phyloP scores from a whole-genome alignment of 305 asterid genomes.

The Caryopteris hybrid region DNA sequence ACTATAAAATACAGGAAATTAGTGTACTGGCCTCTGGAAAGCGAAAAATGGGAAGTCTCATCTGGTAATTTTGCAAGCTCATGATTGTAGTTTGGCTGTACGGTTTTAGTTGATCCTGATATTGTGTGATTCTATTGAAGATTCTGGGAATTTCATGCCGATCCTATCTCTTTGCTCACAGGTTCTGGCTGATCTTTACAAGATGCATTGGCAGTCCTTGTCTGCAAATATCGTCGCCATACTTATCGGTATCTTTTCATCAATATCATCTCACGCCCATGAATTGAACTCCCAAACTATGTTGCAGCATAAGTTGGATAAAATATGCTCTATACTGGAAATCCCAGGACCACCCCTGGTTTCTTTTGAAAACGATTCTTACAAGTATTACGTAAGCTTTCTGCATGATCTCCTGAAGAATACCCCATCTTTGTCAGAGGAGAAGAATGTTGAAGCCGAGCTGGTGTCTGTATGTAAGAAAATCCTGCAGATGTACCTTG shows the following conservation, averaged over 20 bases:
- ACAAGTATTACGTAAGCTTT: conserved; percentile 59
- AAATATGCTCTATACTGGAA: conserved; percentile 65
- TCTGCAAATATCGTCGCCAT: conserved; percentile 36
- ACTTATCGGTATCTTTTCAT: conserved; percentile 49
- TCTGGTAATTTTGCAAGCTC: too few species aligned
- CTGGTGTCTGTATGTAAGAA: conserved; percentile 67
- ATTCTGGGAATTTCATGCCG: conserved; percentile 3
- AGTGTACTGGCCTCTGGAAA: background rate
- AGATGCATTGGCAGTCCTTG: conserved; percentile 53
- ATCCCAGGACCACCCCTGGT: conserved; percentile 84
- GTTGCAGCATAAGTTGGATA: conserved; percentile 60
- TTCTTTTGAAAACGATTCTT: conserved; percentile 86
- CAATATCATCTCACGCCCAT: conserved; percentile 64
- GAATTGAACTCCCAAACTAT: conserved; percentile 56
- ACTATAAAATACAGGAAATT: background rate
- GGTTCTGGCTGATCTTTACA: conserved; percentile 86
- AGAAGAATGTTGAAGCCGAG: conserved; percentile 55
- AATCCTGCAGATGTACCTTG: conserved; percentile 65
- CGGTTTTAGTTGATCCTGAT: too few species aligned
- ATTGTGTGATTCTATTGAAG: too few species aligned
- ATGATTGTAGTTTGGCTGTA: too few species aligned
- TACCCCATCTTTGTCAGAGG: conserved; percentile 42
- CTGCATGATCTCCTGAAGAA: conserved; percentile 56
- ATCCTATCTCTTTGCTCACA: conserved; percentile 25
- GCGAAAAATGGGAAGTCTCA: too few species aligned